These are phyloP conservation scores for Aeschynomene evenia DNA, from an alignment of 306 rosid genomes.

Conservation along the genomic window DNA sequence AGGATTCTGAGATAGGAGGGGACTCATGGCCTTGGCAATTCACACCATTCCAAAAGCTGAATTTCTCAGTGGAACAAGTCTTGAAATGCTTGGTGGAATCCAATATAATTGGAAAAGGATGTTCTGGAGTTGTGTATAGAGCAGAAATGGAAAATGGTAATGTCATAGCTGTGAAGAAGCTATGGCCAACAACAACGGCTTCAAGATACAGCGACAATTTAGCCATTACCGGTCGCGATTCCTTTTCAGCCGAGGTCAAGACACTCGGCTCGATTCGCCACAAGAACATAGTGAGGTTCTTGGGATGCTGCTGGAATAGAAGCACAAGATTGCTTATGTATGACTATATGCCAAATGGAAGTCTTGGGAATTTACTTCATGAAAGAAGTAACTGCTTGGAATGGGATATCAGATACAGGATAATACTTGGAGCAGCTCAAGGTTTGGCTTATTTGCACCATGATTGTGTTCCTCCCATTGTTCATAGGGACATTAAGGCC, in stretches of 20 bases:
- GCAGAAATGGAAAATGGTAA: constrained; percentile 72
- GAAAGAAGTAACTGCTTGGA: constrained; percentile 69
- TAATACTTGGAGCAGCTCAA: constrained; percentile 81
- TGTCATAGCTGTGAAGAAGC: constrained; percentile 80
- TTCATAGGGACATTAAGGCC: constrained; percentile 89
- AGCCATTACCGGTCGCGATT: constrained; percentile 35
- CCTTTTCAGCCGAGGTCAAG: constrained; percentile 81
- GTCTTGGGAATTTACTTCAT: constrained; percentile 79
- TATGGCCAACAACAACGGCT: constrained; percentile 70
- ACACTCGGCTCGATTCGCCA: constrained; percentile 88
- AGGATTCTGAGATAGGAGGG: constrained; percentile 68
- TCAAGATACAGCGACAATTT: constrained; percentile 35
- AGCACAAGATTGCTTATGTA: constrained; percentile 76
- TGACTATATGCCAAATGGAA: constrained; percentile 88
- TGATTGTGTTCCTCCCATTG: constrained; percentile 89
- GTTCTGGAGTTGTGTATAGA: constrained; percentile 75
- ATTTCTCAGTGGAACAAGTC: constrained; percentile 70
- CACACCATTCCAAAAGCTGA: constrained; percentile 85
- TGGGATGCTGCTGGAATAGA: constrained; percentile 84
- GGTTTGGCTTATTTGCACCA: constrained; percentile 92
- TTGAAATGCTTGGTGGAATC: constrained; percentile 67
- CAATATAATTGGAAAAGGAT: constrained; percentile 84
- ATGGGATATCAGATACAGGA: constrained; percentile 70
- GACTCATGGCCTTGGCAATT: constrained; percentile 79
- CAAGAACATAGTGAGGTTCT: constrained; percentile 86